Percentiles rank a stretch among this genome's conserved stretches.
Conservation (phyloP, 164 flowering plant species). For the Annona squamosa region DNA sequence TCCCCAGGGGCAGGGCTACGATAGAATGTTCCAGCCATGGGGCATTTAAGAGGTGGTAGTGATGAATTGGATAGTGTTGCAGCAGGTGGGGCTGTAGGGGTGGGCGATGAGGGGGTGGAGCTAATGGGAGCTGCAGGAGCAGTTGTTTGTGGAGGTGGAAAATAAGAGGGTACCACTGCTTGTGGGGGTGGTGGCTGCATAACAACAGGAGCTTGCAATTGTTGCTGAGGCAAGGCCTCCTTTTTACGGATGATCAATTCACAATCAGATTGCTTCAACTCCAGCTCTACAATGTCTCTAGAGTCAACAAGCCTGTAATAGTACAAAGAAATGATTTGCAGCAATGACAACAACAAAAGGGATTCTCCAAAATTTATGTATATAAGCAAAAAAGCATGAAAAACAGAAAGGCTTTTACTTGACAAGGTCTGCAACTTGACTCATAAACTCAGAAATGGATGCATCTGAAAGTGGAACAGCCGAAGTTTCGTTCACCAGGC, state of each 20-base stretch:
- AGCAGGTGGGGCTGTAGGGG: slow-evolving; percentile 30
- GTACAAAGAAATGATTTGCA: slow-evolving; percentile 3
- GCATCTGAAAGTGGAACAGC: slow-evolving; percentile 37
- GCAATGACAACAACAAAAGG: not conserved
- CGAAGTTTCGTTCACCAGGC: slow-evolving; percentile 21
- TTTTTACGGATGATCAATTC: slow-evolving; percentile 72
- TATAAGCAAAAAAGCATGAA: not conserved
- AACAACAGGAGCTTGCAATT: slow-evolving; percentile 26
- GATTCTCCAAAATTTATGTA: no score
- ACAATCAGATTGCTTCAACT: slow-evolving; percentile 69
- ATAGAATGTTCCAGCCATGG: slow-evolving; percentile 89
- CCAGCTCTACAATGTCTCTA: slow-evolving; percentile 74
- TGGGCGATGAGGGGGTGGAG: slow-evolving; percentile 20
- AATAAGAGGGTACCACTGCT: slow-evolving; percentile 14
- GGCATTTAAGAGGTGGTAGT: slow-evolving; percentile 61
- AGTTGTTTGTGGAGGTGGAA: slow-evolving; percentile 16
- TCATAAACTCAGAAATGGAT: slow-evolving; percentile 47
- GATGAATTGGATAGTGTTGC: slow-evolving; percentile 46
- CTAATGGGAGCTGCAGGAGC: slow-evolving; percentile 21
- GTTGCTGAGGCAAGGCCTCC: slow-evolving; percentile 69
- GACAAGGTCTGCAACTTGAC: slow-evolving; percentile 58
- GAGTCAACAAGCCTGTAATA: slow-evolving; percentile 77
- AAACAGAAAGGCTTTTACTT: slow-evolving; percentile 26
- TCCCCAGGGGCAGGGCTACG: slow-evolving; percentile 60
- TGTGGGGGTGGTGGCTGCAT: slow-evolving; percentile 29